Percentiles rank a stretch among this genome's conserved stretches.
Conservation (phyloP, 2,329 filamentous ascomycete genomes). For the Macrophomina pseudophaseolina region DNA sequence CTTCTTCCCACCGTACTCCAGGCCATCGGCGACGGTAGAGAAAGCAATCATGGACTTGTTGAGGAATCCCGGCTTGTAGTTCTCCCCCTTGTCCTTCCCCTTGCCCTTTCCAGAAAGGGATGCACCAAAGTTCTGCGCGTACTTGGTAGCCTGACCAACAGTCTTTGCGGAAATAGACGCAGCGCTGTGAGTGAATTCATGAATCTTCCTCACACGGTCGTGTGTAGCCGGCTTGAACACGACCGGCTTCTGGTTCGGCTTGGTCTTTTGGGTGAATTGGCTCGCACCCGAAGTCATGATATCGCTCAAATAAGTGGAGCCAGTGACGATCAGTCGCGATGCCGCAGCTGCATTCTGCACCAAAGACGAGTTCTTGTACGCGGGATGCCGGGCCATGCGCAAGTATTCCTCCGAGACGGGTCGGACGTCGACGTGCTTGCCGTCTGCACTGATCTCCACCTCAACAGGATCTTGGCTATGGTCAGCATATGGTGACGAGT, state of each 20-base stretch:
- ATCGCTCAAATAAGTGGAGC: slow-evolving; percentile 78
- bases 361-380: slow-evolving; percentile 85
- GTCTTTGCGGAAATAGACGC: slow-evolving; percentile 84
- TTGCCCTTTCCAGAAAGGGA: slow-evolving; percentile 69
- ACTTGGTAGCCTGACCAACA: slow-evolving; percentile 78
- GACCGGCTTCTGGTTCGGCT: slow-evolving; percentile 78
- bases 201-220: slow-evolving; percentile 83
- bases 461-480: slow-evolving; percentile 72
- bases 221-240: slow-evolving; percentile 88
- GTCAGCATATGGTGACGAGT: slow-evolving; percentile 31
- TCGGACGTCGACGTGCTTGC: slow-evolving; percentile 70
- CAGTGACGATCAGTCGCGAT: slow-evolving; percentile 89
- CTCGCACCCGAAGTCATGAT: slow-evolving; percentile 79
- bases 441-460: slow-evolving; percentile 73
- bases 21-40: slow-evolving; percentile 89
- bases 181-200: slow-evolving; percentile 80
- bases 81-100: slow-evolving; percentile 60
- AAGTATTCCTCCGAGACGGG: slow-evolving; percentile 74
- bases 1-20: slow-evolving; percentile 83
- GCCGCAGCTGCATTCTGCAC: slow-evolving; percentile 87
- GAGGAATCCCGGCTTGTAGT: slow-evolving; percentile 87
- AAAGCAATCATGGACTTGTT: slow-evolving; percentile 98
- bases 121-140: slow-evolving; percentile 90
- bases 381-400: slow-evolving; percentile 79
- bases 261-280: slow-evolving; percentile 77